Evolutionary conservation across 306 rosid species (phyloP), one percentile per base, ranked within the genome.

Genomic region (Malus orientalis): DNA sequence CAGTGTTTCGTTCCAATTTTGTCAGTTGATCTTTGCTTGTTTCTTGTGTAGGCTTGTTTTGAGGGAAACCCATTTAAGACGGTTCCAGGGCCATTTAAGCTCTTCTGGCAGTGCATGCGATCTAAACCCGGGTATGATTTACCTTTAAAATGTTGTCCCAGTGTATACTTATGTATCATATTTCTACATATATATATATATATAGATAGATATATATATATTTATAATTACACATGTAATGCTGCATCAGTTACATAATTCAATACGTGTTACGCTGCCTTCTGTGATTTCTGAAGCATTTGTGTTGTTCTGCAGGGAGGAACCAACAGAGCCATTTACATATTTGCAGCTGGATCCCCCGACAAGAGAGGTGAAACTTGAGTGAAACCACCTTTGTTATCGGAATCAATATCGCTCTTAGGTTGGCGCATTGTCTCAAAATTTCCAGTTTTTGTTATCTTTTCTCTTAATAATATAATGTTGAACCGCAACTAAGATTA

Each of bases 21-120:
- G 5, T 76, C 6, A 45, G 38, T 78, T 66, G 20, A 64, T 58
- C 44, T 33, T 71, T 71, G 73, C 69, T 36, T 27, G 65, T 67
- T 14, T 78, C 57, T 79, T 74, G 58, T 82, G 82, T 74, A 92
- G 97, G 98, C 98, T 75, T 87, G 88, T 86, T 95, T 95, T 67
- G 97, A 95, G 83, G 97, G 97, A 79, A 95, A 95, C 86, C 98
- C 98, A 2, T 92, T 92, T 82, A 95, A 87, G 85, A 95, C 99
- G 13, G 88, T 95, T 81, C 97, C 97, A 18, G 99, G 97, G 64
- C 99, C 97, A 74, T 95, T 95, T 86, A 95, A 90, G 89, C 99
- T 95, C 80, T 95, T 95, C 83, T 95, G 90, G 88, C 84, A 63
- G 72, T 95, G 99, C 89, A 89, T 95, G 97, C 97, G 93, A n/a